Conservation (phyloP, 352 stramenopile genomes). For the Phytophthora citrophthora region DNA sequence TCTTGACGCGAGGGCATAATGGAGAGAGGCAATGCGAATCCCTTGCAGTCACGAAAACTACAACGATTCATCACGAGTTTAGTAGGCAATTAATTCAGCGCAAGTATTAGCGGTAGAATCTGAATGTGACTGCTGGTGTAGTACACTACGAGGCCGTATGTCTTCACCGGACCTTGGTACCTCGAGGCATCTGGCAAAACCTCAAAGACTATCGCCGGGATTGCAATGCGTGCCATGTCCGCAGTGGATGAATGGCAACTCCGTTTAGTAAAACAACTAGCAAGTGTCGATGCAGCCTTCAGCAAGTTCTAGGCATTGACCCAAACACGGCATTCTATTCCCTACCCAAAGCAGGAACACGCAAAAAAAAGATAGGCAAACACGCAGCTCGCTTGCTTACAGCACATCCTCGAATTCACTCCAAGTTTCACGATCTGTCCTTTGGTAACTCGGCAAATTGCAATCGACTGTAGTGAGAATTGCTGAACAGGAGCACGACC, state of each 20-base stretch:
- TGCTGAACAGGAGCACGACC: constrained; percentile 18
- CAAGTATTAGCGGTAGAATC: constrained; percentile 2
- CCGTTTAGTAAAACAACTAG: constrained; percentile 1
- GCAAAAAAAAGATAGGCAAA: constrained; percentile 6
- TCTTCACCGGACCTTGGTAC: constrained; percentile 6
- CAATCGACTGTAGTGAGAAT: constrained; percentile 25
- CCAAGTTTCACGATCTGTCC: background rate
- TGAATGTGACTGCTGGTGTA: constrained; percentile 4
- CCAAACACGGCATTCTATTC: background rate
- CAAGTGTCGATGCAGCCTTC: background rate
- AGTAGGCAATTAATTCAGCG: constrained; percentile 1
- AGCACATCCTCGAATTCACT: background rate
- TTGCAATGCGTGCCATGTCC: constrained; percentile 6
- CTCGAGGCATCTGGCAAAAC: constrained; percentile 8
- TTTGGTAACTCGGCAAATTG: constrained; percentile 2
- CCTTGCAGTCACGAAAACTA: background rate
- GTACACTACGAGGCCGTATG: background rate
- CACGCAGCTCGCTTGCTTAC: constrained; percentile 5
- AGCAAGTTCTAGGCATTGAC: constrained; percentile 3
- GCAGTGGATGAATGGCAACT: background rate
- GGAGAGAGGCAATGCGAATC: constrained; percentile 18
- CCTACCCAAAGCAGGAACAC: constrained; percentile 1
- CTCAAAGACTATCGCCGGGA: constrained; percentile 8
- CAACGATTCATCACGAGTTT: constrained; percentile 21
- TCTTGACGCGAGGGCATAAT: constrained; percentile 16